Percentiles rank a stretch among this genome's conserved stretches.
phyloP scores from a whole-genome alignment of 164 flowering plant species.

The Umbilicus rupestris region DNA sequence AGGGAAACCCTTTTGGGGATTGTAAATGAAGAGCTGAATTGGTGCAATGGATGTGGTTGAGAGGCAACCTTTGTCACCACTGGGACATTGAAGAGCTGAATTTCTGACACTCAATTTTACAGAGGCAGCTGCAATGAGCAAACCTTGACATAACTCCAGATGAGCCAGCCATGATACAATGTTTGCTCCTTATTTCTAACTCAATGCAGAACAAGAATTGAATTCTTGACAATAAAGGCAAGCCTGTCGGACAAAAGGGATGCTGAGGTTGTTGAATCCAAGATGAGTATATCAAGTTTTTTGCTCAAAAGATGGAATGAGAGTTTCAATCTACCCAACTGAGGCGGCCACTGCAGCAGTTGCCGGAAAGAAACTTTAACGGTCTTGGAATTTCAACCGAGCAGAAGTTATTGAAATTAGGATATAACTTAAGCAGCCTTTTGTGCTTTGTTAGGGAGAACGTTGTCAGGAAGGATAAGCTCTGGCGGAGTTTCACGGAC shows the following conservation, averaged over 20 bases:
- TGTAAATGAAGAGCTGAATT: too few relatives aligned
- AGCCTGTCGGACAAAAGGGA: too few relatives aligned
- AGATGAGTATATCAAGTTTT: neutral
- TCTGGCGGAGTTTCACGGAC: constrained; percentile 70
- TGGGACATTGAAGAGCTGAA: too few relatives aligned
- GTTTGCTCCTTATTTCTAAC: constrained; percentile 3
- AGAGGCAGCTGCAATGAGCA: too few relatives aligned
- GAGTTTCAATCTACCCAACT: neutral
- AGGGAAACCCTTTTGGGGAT: too few relatives aligned
- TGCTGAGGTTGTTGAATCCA: neutral
- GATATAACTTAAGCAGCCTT: constrained; percentile 29
- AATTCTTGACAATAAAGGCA: neutral
- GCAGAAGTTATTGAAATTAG: constrained; percentile 24
- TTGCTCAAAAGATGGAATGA: neutral
- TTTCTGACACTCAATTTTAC: too few relatives aligned
- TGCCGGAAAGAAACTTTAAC: neutral
- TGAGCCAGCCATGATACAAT: too few relatives aligned
- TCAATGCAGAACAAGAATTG: neutral
- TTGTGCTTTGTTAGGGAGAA: constrained; percentile 39
- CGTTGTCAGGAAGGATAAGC: constrained; percentile 60
- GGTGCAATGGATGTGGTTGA: too few relatives aligned
- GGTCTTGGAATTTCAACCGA: neutral
- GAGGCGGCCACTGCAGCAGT: neutral
- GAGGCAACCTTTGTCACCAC: too few relatives aligned
- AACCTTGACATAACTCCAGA: too few relatives aligned